A percentile compares a stretch with the other conserved stretches of the same genome.
These are phyloP conservation scores for Colletotrichum australisinense DNA, from an alignment of 2,329 filamentous ascomycete genomes.

Conservation along the genomic window DNA sequence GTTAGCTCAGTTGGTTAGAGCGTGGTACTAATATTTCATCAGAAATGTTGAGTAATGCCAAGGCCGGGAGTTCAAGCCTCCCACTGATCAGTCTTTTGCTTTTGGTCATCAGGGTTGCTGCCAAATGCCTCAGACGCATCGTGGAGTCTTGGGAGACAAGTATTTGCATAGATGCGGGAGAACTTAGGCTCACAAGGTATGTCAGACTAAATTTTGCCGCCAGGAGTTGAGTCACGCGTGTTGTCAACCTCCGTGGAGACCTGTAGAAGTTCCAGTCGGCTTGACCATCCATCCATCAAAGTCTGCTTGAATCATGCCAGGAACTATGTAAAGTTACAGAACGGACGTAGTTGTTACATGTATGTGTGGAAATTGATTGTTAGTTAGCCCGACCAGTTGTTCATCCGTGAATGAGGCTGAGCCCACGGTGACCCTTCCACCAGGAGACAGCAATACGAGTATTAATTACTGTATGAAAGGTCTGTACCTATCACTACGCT, in stretches of 20 bases:
- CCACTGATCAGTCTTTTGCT: background rate
- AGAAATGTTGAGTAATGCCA: background rate
- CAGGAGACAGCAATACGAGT: background rate
- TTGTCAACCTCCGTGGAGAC: no score
- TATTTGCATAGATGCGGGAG: no score
- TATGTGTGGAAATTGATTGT: background rate
- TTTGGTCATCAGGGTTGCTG: background rate
- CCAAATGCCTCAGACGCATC: background rate
- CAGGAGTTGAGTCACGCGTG: no score
- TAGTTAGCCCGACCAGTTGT: background rate
- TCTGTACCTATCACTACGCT: background rate
- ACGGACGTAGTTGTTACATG: no score
- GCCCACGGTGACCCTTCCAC: background rate
- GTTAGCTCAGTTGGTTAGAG: background rate
- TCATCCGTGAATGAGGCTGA: background rate
- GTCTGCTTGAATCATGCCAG: no score
- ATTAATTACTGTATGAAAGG: background rate
- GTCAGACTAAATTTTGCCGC: no score
- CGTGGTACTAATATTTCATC: background rate
- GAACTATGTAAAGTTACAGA: no score
- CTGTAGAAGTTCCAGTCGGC: no score
- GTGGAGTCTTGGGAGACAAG: background rate
- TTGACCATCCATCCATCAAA: no score
- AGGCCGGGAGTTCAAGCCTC: background rate
- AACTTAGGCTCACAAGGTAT: no score